Conservation (phyloP, 208 protist species). For the Porcisia deanei region DNA sequence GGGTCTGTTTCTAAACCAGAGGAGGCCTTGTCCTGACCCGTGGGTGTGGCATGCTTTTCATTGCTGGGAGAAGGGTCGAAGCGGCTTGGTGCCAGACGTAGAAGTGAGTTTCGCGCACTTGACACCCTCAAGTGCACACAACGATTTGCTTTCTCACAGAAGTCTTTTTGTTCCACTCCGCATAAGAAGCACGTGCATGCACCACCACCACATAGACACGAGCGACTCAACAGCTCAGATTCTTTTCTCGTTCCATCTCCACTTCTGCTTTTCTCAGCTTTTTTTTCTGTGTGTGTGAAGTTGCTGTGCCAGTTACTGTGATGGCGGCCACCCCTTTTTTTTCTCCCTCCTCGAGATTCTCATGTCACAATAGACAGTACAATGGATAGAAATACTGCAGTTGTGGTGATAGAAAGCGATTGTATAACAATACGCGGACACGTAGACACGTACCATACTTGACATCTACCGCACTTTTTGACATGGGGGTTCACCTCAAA, state of each 20-base stretch:
- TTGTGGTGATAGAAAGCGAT: neutral
- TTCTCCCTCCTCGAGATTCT: neutral
- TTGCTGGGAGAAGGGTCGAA: neutral
- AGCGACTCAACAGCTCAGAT: neutral
- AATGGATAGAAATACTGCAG: neutral
- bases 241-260: neutral
- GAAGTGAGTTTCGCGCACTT: too few species aligned
- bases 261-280: constrained; percentile 5
- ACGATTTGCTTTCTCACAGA: neutral
- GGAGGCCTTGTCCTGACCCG: constrained; percentile 16
- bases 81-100: neutral
- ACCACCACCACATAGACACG: neutral
- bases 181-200: neutral
- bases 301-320: neutral
- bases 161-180: neutral
- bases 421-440: neutral
- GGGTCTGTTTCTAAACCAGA: neutral
- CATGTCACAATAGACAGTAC: neutral
- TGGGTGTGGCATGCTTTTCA: neutral
- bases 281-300: neutral
- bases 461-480: neutral
- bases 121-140: neutral
- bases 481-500: neutral
- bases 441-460: neutral
- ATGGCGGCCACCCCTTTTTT: too few species aligned